Evolutionary conservation across 352 stramenopile genomes (phyloP).

Genomic region (Phytophthora chlamydospora): DNA sequence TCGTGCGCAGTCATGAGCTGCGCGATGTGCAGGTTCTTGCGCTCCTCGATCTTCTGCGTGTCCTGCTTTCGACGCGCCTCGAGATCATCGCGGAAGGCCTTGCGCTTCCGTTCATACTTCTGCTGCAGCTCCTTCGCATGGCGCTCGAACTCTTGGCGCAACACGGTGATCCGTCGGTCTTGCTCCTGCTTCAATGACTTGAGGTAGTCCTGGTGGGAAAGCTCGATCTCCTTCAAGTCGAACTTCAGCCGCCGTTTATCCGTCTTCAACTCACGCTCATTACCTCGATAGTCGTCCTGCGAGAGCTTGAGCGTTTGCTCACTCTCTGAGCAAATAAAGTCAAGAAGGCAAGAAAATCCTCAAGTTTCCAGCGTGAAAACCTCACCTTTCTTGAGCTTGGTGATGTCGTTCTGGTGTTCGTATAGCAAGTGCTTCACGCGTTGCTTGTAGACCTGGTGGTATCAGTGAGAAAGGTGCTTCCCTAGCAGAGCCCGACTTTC

Average conservation of each 20-base stretch:
- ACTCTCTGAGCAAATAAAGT: slow-evolving; percentile 46
- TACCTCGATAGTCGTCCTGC: slow-evolving; percentile 91
- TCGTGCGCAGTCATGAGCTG: slow-evolving; percentile 93
- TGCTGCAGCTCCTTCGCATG: slow-evolving; percentile 91
- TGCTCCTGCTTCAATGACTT: slow-evolving; percentile 94
- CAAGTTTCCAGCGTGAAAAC: background rate
- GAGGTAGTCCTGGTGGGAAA: slow-evolving; percentile 93
- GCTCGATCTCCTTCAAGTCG: slow-evolving; percentile 92
- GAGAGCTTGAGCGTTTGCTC: slow-evolving; percentile 90
- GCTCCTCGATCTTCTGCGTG: slow-evolving; percentile 90
- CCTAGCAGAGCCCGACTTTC: background rate
- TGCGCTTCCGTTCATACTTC: slow-evolving; percentile 86
- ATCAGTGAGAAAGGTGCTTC: background rate
- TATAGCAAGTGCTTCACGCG: slow-evolving; percentile 96
- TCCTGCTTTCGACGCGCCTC: slow-evolving; percentile 85
- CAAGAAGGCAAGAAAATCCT: background rate
- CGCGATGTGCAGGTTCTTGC: slow-evolving; percentile 93
- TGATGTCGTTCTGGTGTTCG: slow-evolving; percentile 95
- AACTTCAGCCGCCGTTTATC: slow-evolving; percentile 91
- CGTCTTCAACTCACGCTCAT: slow-evolving; percentile 88
- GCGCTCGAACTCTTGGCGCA: slow-evolving; percentile 93
- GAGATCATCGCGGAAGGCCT: slow-evolving; percentile 82
- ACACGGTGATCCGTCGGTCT: slow-evolving; percentile 90
- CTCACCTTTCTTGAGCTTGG: slow-evolving; percentile 83
- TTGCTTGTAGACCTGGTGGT: slow-evolving; percentile 92